Conservation (phyloP, 805 yeast genomes). For the Dipodascopsis tothii region DNA sequence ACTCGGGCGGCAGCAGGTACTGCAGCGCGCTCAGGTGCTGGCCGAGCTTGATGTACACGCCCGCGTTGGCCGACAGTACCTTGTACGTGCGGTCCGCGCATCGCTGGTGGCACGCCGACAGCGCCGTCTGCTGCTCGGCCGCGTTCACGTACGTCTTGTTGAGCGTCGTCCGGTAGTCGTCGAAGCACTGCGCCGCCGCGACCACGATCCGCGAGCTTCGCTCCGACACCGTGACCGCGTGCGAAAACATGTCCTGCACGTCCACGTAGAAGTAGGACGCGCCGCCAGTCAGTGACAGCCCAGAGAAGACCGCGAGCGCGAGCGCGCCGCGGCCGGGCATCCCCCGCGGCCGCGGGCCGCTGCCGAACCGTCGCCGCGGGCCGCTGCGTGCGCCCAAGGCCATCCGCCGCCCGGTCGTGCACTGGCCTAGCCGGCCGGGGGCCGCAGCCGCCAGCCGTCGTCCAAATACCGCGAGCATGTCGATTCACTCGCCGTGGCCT, state of each 20-base stretch:
- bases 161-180: conserved; percentile 55
- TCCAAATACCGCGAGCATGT: too few relatives aligned
- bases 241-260: conserved; percentile 1
- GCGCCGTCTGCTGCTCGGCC: conserved; percentile 45
- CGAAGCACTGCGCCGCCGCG: conserved; percentile 69
- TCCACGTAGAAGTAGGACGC: neutral
- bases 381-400: too few relatives aligned
- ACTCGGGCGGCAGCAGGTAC: conserved; percentile 79
- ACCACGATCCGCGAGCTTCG: conserved; percentile 22
- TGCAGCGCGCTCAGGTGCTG: conserved; percentile 92
- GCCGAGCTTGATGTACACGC: conserved; percentile 87
- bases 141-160: conserved; percentile 37
- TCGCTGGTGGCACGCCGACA: conserved; percentile 57
- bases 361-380: too few relatives aligned
- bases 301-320: neutral
- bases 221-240: conserved; percentile 4
- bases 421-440: too few relatives aligned
- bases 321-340: too few relatives aligned
- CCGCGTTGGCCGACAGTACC: conserved; percentile 82
- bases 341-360: too few relatives aligned
- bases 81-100: conserved; percentile 73
- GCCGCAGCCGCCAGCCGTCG: too few relatives aligned
- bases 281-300: neutral
- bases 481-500: too few relatives aligned
- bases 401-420: too few relatives aligned